Base-by-base conservation (phyloP, 805 yeast species). In the Ogataea pignaliae region DNA sequence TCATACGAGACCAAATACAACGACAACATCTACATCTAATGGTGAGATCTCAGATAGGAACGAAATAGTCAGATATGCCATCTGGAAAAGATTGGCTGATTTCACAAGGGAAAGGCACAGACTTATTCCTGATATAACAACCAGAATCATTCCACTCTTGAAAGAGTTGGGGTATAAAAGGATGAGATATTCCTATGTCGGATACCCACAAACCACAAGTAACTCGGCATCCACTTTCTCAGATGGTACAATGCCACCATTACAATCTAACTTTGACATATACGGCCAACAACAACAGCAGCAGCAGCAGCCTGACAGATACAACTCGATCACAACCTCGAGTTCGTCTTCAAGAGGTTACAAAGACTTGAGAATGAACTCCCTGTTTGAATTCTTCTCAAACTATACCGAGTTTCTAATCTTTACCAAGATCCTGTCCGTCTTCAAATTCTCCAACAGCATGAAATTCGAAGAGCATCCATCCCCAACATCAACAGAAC, bases 371-470 rank as follows among this genome's bases (percentile, higher is more conserved):
- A 50, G 66, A 33, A 42, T 58, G 34, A 57, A 63, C 34, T 51
- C 63, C 10, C 46, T 64, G 28, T 60, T 60, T 43, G 65, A 64
- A 41, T 53, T 63, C 37, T 57, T 52, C 34, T 52, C 66, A 10
- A 58, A 57, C 30, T 63, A 53, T 34, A 35, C 54, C 12, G 69
- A 64, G 43, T 59, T 61, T 36, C 30, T 55, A 9, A 34, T 46
- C 26, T 53, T 56, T 34, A 42, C 50, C 32, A 53, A 50, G 35
- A 45, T 55, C 2, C 39, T 51, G 39, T 48, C 54, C 21, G 50
- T 49, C 18, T 48, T 43, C 48, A 37, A 54, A 43, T 34, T 51
- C 15, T 39, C 51, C 21, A 47, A 52, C 9, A 45, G 47, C 9
- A 36, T 50, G 14, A 42, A 47, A 16, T 44, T 42, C 29, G 7